A percentile compares a stretch with the other conserved stretches of the same genome.
Conservation (phyloP, 2,329 filamentous ascomycete species). For the Coniochaeta sp. region DNA sequence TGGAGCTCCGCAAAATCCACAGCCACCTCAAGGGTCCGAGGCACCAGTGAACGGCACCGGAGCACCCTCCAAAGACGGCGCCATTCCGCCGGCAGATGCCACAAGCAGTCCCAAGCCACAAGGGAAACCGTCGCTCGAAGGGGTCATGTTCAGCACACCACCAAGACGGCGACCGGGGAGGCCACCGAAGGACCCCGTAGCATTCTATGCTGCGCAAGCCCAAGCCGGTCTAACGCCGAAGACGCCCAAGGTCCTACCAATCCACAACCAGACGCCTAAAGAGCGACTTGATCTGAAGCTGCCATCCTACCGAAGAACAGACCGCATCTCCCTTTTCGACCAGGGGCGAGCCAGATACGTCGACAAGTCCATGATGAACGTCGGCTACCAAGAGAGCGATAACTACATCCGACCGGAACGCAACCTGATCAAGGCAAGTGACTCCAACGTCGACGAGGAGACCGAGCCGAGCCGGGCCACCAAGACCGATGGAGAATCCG, state of each 20-base stretch:
- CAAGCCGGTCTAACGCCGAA: constrained; percentile 39
- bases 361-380: constrained; percentile 91
- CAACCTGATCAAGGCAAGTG: constrained; percentile 59
- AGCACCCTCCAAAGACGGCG: constrained; percentile 39
- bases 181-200: constrained; percentile 42
- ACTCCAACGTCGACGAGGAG: constrained; percentile 54
- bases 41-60: constrained; percentile 34
- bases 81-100: constrained; percentile 30
- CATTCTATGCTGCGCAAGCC: constrained; percentile 47
- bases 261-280: constrained; percentile 72
- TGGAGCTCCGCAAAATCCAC: constrained; percentile 50
- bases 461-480: constrained; percentile 34
- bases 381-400: constrained; percentile 94
- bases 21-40: constrained; percentile 22
- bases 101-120: constrained; percentile 35
- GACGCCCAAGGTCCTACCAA: constrained; percentile 62
- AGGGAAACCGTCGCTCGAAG: constrained; percentile 18
- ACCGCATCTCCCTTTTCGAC: constrained; percentile 74
- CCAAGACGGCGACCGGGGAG: constrained; percentile 37
- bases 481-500: constrained; percentile 53
- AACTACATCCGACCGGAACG: constrained; percentile 73
- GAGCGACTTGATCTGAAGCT: constrained; percentile 72
- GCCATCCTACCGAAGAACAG: constrained; percentile 68
- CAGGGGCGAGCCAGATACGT: constrained; percentile 89
- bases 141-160: constrained; percentile 18